Evolutionary conservation across 441 rosid genomes (phyloP), one percentile per base, ranked within the genome.

Genomic region (Euphorbia neoarborescens): DNA sequence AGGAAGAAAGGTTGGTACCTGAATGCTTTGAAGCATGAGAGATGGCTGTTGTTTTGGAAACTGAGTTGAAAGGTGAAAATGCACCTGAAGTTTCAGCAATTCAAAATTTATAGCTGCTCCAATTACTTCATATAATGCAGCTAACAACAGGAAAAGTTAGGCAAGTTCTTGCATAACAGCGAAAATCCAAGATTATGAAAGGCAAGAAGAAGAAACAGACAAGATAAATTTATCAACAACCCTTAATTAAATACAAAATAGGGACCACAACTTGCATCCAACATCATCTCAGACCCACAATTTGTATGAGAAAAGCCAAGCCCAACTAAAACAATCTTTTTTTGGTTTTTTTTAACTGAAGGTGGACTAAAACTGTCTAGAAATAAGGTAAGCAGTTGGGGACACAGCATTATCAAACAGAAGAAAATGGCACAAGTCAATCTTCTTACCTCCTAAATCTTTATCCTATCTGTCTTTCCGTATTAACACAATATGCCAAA

Each of bases 11-110:
- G 30, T 37, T 66, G 75, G 77, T 63, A 93, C 98, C 96, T 89
- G 92, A 69, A 83, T 83, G 83, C 99, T 94, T 74, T 89, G 96
- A 69, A 94, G 89, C 81, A 87, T 76, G 74, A 94, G 71, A 75
- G 81, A 75, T 48, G 99, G 96, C 72, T 84, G 97, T 69, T 89
- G 91, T 83, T 86, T 94, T 7, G 97, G 99, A 81, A 90, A 91
- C 78, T 85, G 94, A 62, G 89, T 78, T 80, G 94, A 71, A 70
- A 94, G 69, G 68, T 74, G 74, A 78, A 94, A 64, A 77, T 89
- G 88, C 69, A 89, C 94, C 99, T 91, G 83, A 72, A 75, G 42
- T 66, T 66, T 72, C 11, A 72, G 61, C 32, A 73, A 34, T 37
- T 32, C 71, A 24, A 32, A 62, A 37, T 65, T 37, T 68, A 56